Conservation (phyloP, 2,329 filamentous ascomycete species). For the Fusarium xyrophilum region DNA sequence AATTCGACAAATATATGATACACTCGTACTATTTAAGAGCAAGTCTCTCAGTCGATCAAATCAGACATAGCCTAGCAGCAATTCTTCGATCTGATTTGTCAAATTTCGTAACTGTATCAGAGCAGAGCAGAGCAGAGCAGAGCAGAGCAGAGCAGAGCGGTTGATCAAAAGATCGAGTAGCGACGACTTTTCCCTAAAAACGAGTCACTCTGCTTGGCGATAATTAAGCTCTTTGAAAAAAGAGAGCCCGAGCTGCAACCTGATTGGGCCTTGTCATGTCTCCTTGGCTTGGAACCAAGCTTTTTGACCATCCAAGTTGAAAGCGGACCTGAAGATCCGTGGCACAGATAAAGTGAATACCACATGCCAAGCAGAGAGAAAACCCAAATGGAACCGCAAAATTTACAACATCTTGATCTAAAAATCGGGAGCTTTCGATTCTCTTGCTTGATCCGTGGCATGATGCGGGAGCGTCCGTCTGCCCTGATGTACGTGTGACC, state of each 20-base stretch:
- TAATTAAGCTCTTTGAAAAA: background rate
- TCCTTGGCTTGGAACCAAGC: constrained; percentile 7
- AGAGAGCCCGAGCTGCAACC: background rate
- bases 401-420: background rate
- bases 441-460: constrained; percentile 5
- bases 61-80: background rate
- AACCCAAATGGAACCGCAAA: constrained; percentile 1
- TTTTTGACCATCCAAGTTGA: constrained; percentile 24
- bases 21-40: background rate
- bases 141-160: background rate
- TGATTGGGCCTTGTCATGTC: constrained; percentile 15
- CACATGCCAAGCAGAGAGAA: background rate
- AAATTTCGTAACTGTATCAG: background rate
- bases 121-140: background rate
- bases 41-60: background rate
- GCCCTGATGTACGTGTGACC: constrained; percentile 17
- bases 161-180: background rate
- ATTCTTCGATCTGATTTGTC: background rate
- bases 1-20: background rate
- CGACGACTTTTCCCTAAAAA: background rate
- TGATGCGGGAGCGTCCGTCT: constrained; percentile 17
- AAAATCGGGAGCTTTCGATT: constrained; percentile 8
- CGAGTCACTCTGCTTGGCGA: background rate
- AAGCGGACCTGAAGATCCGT: constrained; percentile 29
- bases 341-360: constrained; percentile 11